phyloP scores from a whole-genome alignment of 176 grass and related monocot genomes.

The Chrysopogon serrulatus region DNA sequence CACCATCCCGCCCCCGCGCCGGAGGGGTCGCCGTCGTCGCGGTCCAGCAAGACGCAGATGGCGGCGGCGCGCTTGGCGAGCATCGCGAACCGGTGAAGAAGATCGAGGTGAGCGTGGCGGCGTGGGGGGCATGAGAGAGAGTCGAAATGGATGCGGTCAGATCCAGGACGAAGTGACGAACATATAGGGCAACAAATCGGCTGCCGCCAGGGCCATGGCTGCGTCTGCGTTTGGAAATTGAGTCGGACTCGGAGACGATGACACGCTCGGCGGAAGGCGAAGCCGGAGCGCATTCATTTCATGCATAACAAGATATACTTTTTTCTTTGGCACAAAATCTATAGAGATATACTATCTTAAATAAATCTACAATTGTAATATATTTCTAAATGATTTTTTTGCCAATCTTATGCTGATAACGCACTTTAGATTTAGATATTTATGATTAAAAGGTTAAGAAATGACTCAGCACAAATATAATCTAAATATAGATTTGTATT shows the following conservation, averaged over 20 bases:
- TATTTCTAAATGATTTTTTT: too few species aligned
- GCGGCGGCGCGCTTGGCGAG: background rate
- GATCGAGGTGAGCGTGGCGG: background rate
- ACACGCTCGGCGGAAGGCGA: background rate
- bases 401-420: too few species aligned
- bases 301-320: too few species aligned
- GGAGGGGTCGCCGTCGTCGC: background rate
- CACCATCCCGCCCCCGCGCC: background rate
- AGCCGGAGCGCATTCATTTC: background rate
- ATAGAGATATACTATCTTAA: background rate
- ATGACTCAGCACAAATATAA: too few species aligned
- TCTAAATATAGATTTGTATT: too few species aligned
- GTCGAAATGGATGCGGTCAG: background rate
- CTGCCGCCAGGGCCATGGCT: background rate
- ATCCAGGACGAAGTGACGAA: background rate
- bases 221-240: background rate
- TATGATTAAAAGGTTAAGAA: too few species aligned
- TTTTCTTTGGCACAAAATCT: too few species aligned
- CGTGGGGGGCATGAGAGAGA: too few species aligned
- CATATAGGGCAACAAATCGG: background rate
- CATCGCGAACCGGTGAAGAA: background rate
- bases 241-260: background rate
- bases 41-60: background rate
- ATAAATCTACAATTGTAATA: background rate
- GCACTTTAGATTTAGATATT: too few species aligned